Percentiles rank a stretch among this genome's conserved stretches.
Evolutionary conservation across 2,329 filamentous ascomycete genomes (phyloP).

Genomic region (Stemphylium lycopersici): DNA sequence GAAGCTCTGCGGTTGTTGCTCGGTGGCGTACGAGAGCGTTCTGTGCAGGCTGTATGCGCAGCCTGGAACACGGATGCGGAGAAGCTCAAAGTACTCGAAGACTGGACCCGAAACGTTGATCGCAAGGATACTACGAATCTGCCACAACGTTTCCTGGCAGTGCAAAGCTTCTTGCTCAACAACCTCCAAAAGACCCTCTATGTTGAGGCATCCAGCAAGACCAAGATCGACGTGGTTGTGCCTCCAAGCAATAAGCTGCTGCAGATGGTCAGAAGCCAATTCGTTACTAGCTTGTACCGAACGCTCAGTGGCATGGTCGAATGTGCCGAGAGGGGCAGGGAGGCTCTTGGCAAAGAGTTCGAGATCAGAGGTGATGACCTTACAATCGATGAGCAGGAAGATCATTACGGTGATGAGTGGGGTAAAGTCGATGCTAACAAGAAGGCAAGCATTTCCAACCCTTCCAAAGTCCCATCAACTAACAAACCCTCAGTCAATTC

Average conservation of each 20-base stretch:
- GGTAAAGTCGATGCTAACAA: conserved; percentile 45
- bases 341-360: conserved; percentile 64
- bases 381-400: conserved; percentile 43
- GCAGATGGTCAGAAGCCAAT: conserved; percentile 88
- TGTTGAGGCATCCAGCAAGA: conserved; percentile 81
- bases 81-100: conserved; percentile 88
- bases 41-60: conserved; percentile 81
- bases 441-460: conserved; percentile 32
- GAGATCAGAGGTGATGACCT: conserved; percentile 60
- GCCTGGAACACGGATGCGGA: conserved; percentile 95
- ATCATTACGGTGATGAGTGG: conserved; percentile 31
- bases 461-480: neutral
- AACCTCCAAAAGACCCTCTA: conserved; percentile 97
- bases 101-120: conserved; percentile 86
- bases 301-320: conserved; percentile 95
- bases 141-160: conserved; percentile 83
- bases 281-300: conserved; percentile 93
- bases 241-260: conserved; percentile 86
- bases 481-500: conserved; percentile 69
- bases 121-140: conserved; percentile 87
- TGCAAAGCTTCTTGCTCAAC: conserved; percentile 79
- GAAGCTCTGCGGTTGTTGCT: conserved; percentile 80
- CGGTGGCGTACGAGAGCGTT: conserved; percentile 79
- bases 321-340: conserved; percentile 80
- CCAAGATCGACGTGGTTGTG: conserved; percentile 79